Conservation (phyloP, 306 rosid genomes). For the Phaseolus lunatus region DNA sequence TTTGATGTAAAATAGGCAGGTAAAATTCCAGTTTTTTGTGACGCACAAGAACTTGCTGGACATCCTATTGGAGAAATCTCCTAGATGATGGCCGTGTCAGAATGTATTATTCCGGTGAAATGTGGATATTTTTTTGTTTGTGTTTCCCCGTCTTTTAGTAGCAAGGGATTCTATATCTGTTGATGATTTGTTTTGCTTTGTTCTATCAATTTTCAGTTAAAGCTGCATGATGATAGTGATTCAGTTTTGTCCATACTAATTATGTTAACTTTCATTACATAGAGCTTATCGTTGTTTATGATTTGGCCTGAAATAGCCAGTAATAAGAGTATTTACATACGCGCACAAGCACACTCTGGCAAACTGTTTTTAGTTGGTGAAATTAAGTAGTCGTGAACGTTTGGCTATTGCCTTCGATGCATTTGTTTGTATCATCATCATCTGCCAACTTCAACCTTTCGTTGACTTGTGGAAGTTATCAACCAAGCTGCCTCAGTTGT, state of each 20-base stretch:
- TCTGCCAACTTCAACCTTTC: too few relatives aligned
- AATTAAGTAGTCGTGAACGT: neutral
- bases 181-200: constrained; percentile 40
- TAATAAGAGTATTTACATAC: neutral
- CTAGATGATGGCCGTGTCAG: constrained; percentile 45
- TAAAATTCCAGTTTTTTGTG: constrained; percentile 53
- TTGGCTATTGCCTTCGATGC: neutral
- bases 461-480: too few relatives aligned
- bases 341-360: neutral
- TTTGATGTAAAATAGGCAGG: constrained; percentile 58
- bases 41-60: constrained; percentile 52
- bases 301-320: neutral
- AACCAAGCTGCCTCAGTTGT: too few relatives aligned
- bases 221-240: constrained; percentile 21
- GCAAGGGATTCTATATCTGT: constrained; percentile 31
- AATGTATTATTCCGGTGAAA: constrained; percentile 52
- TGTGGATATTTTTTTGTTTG: constrained; percentile 46
- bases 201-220: constrained; percentile 11
- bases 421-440: too few relatives aligned
- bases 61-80: constrained; percentile 48
- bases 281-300: neutral
- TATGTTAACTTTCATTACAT: neutral
- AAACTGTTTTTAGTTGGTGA: neutral
- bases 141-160: constrained; percentile 32
- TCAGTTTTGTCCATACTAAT: constrained; percentile 32